Percentiles rank a stretch among this genome's conserved stretches.
Conservation (phyloP, 768 basidiomycete species). For the Termitomyces sp. region DNA sequence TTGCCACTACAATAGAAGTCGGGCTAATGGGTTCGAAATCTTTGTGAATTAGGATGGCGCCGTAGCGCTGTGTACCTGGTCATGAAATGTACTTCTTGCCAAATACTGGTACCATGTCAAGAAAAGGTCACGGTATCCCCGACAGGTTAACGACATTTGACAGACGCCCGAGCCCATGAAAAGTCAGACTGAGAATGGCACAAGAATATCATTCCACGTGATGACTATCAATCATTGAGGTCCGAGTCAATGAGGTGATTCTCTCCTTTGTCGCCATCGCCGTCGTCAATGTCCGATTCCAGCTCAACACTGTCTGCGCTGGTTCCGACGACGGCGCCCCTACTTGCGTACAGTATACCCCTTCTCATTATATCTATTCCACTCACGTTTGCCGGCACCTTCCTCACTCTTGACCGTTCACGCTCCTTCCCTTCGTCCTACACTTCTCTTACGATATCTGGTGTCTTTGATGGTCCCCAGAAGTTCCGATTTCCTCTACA, state of each 20-base stretch:
- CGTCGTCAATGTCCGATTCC: slow-evolving; percentile 19
- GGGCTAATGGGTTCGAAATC: not conserved
- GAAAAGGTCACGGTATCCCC: not conserved
- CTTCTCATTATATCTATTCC: slow-evolving; percentile 57
- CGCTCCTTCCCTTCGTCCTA: slow-evolving; percentile 47
- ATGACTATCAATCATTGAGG: too few relatives aligned
- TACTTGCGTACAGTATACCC: slow-evolving; percentile 58
- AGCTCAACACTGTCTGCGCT: slow-evolving; percentile 34
- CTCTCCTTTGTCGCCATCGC: not conserved
- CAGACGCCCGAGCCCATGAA: not conserved
- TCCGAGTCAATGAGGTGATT: too few relatives aligned
- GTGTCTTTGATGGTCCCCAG: slow-evolving; percentile 30
- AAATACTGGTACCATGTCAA: not conserved
- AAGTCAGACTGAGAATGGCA: not conserved
- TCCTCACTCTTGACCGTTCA: slow-evolving; percentile 55
- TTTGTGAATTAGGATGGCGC: not conserved
- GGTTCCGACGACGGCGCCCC: slow-evolving; percentile 23
- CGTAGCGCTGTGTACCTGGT: not conserved
- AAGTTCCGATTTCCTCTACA: slow-evolving; percentile 43
- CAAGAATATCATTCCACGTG: too few relatives aligned
- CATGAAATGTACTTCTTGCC: not conserved
- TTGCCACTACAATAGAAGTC: not conserved
- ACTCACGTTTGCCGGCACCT: slow-evolving; percentile 66
- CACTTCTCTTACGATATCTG: slow-evolving; percentile 31
- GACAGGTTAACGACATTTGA: not conserved